These are phyloP conservation scores for Pleurotus cornucopiae DNA, from an alignment of 768 basidiomycete genomes.

Conservation along the genomic window DNA sequence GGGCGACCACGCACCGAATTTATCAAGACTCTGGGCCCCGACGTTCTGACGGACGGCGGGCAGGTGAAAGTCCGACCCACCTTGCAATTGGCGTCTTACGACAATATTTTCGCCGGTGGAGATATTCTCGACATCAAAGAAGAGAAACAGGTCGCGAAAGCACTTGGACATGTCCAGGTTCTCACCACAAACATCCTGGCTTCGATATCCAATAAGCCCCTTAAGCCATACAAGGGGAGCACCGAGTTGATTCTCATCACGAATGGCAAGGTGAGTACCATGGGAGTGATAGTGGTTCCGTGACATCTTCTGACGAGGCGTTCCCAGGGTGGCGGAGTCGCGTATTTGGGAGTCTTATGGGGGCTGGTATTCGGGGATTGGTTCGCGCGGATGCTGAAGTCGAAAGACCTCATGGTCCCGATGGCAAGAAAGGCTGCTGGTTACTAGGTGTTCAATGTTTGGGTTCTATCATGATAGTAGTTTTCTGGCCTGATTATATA, in stretches of 20 bases:
- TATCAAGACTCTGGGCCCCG: constrained; percentile 35
- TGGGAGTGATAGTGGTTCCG: not conserved
- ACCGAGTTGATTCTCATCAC: constrained; percentile 51
- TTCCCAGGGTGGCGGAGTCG: constrained; percentile 30
- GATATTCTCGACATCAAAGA: constrained; percentile 63
- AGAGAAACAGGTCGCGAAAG: constrained; percentile 55
- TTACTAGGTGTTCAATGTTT: not conserved
- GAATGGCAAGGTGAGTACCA: constrained; percentile 40
- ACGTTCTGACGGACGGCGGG: constrained; percentile 33
- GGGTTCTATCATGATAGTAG: too few species aligned
- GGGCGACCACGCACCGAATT: constrained; percentile 51
- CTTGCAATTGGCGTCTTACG: constrained; percentile 47
- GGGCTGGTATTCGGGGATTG: constrained; percentile 42
- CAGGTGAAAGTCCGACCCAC: constrained; percentile 52
- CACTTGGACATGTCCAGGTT: constrained; percentile 36
- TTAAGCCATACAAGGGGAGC: constrained; percentile 44
- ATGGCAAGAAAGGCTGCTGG: not conserved
- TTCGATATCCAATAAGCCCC: constrained; percentile 29
- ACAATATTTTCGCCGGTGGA: constrained; percentile 60
- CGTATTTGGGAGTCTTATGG: constrained; percentile 37
- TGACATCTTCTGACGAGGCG: not conserved
- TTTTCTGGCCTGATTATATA: too few species aligned
- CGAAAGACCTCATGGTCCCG: constrained; percentile 17
- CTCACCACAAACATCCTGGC: constrained; percentile 46
- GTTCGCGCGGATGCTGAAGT: constrained; percentile 27